These are phyloP conservation scores for Coemansia erecta DNA, from an alignment of 192 early-diverging fungal species.

Conservation along the genomic window DNA sequence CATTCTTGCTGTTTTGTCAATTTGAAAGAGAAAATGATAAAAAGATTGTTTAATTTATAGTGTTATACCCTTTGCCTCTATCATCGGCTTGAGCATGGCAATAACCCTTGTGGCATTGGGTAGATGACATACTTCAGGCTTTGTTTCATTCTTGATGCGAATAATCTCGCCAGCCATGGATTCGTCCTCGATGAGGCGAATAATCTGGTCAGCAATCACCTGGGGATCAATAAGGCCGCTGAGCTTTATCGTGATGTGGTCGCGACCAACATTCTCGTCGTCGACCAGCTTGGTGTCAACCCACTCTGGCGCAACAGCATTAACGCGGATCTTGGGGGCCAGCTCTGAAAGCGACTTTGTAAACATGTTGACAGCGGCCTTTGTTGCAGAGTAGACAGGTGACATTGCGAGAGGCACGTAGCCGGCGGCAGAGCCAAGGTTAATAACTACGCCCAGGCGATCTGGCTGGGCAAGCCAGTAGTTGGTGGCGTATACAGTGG, in stretches of 20 bases:
- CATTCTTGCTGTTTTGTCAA: too few species aligned
- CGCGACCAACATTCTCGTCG: conserved; percentile 29
- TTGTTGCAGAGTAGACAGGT: conserved; percentile 71
- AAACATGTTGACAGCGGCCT: conserved; percentile 65
- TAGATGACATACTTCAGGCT: conserved; percentile 10
- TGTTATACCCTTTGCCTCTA: background rate
- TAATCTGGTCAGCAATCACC: conserved; percentile 53
- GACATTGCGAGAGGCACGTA: conserved; percentile 46
- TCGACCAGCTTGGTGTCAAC: conserved; percentile 55
- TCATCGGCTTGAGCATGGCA: background rate
- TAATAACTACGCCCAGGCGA: conserved; percentile 62
- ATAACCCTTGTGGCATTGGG: conserved; percentile 22
- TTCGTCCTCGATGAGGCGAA: conserved; percentile 55
- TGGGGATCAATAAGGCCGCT: conserved; percentile 26
- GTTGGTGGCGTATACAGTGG: conserved; percentile 65
- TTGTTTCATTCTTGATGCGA: conserved; percentile 9
- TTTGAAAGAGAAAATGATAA: too few species aligned
- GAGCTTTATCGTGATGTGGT: conserved; percentile 16
- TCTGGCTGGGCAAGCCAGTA: conserved; percentile 43
- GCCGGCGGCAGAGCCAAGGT: conserved; percentile 66
- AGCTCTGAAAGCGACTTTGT: conserved; percentile 48
- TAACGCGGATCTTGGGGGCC: conserved; percentile 58
- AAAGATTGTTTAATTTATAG: background rate
- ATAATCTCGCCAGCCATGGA: conserved; percentile 48
- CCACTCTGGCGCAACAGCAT: conserved; percentile 58